Evolutionary conservation across 2,329 filamentous ascomycete genomes (phyloP).

Genomic region (Sporothrix inflata): DNA sequence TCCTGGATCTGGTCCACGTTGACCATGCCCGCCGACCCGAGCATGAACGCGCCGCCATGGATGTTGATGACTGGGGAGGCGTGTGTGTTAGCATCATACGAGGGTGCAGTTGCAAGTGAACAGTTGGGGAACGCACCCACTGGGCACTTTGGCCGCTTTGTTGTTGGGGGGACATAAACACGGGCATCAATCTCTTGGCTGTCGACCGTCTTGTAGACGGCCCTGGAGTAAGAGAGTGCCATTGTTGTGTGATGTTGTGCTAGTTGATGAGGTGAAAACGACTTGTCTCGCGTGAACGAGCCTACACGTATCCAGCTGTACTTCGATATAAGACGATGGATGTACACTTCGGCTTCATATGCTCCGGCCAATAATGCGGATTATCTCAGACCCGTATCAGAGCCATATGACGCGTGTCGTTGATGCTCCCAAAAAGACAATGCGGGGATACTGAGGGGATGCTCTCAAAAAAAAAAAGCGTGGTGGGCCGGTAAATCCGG

Average conservation of each 20-base stretch:
- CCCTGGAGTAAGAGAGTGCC: neutral
- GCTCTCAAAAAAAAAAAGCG: neutral
- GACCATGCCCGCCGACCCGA: neutral
- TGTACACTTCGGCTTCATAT: neutral
- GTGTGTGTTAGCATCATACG: neutral
- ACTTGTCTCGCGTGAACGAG: too few relatives aligned
- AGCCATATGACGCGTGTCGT: neutral
- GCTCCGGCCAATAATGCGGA: neutral
- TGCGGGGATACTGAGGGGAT: neutral
- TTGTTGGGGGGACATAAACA: neutral
- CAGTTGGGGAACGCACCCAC: too few relatives aligned
- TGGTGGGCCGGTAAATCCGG: neutral
- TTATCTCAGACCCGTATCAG: neutral
- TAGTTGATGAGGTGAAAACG: too few relatives aligned
- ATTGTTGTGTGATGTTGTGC: too few relatives aligned
- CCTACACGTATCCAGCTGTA: too few relatives aligned
- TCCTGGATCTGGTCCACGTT: neutral
- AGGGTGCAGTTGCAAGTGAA: too few relatives aligned
- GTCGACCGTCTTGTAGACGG: conserved; percentile 8
- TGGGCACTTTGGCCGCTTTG: neutral
- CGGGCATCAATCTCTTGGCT: neutral
- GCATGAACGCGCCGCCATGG: conserved; percentile 2
- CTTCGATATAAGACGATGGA: neutral
- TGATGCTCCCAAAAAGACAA: neutral
- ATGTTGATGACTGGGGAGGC: neutral